Conservation (phyloP, 2,329 filamentous ascomycete genomes). For the Alternaria brassicae region DNA sequence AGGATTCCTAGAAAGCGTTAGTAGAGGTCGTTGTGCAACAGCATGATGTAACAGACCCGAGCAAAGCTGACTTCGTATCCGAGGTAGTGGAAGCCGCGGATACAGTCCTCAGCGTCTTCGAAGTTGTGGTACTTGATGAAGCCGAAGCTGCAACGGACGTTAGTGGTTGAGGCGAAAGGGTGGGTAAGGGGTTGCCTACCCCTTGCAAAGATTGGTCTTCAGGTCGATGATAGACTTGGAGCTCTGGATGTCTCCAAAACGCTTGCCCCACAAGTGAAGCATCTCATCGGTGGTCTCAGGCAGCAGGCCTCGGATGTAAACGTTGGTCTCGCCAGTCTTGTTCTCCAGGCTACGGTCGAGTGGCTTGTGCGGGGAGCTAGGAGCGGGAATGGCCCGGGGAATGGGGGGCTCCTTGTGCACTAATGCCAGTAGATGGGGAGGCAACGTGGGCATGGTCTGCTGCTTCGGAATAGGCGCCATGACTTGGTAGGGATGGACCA, state of each 20-base stretch:
- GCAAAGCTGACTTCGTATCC: slow-evolving; percentile 99
- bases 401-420: slow-evolving; percentile 77
- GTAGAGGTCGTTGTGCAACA: neutral
- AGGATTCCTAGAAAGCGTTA: slow-evolving; percentile 71
- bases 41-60: slow-evolving; percentile 64
- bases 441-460: slow-evolving; percentile 50
- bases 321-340: slow-evolving; percentile 92
- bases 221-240: slow-evolving; percentile 99
- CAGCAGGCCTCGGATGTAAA: slow-evolving; percentile 95
- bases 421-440: slow-evolving; percentile 55
- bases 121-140: slow-evolving; percentile 95
- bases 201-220: slow-evolving; percentile 92
- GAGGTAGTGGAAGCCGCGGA: slow-evolving; percentile 90
- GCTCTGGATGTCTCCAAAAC: slow-evolving; percentile 93
- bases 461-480: slow-evolving; percentile 51
- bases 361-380: slow-evolving; percentile 84
- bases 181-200: slow-evolving; percentile 61
- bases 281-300: slow-evolving; percentile 95
- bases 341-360: slow-evolving; percentile 95
- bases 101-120: slow-evolving; percentile 91
- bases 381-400: slow-evolving; percentile 87
- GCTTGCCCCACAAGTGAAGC: slow-evolving; percentile 78
- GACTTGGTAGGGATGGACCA: slow-evolving; percentile 54
- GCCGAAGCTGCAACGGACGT: slow-evolving; percentile 72
- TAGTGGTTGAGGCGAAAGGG: slow-evolving; percentile 3